A percentile compares a stretch with the other conserved stretches of the same genome.
These are phyloP conservation scores for Ceratocystis papillata DNA, from an alignment of 2,329 filamentous ascomycete species.

Conservation along the genomic window DNA sequence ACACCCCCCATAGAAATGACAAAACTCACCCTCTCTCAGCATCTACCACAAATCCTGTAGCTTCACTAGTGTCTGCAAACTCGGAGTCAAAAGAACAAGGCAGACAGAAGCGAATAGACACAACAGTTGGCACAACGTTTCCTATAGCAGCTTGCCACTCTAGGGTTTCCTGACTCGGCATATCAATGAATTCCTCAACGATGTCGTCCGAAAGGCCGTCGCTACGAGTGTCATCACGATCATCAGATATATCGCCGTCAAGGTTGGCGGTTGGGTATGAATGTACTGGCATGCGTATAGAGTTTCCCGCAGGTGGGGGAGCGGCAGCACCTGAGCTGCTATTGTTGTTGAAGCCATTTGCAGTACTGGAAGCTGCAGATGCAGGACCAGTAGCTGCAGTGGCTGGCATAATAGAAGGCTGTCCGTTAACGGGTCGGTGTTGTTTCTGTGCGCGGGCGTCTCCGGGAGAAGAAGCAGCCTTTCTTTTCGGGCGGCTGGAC, in stretches of 20 bases:
- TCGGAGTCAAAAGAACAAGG: constrained; percentile 99
- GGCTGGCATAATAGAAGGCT: constrained; percentile 39
- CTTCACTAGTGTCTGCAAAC: constrained; percentile 81
- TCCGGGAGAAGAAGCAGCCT: constrained; percentile 36
- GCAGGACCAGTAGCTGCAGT: constrained; percentile 21
- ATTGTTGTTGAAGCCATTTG: constrained; percentile 1
- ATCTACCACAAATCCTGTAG: constrained; percentile 95
- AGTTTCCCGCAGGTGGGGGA: constrained; percentile 1
- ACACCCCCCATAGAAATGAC: no score
- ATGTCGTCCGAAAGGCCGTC: constrained; percentile 32
- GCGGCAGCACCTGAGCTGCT: constrained; percentile 20
- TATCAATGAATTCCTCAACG: constrained; percentile 29
- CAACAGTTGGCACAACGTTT: constrained; percentile 84
- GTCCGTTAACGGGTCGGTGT: constrained; percentile 37
- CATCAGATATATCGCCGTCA: neutral
- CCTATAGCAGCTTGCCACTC: constrained; percentile 97
- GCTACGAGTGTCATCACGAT: constrained; percentile 29
- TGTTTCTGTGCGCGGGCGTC: constrained; percentile 34
- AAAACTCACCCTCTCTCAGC: constrained; percentile 65
- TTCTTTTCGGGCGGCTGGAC: constrained; percentile 43
- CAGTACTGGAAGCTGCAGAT: neutral
- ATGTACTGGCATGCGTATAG: constrained; percentile 19
- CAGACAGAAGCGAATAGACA: constrained; percentile 98
- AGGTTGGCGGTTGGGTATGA: constrained; percentile 12
- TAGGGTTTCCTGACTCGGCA: constrained; percentile 28